Base-by-base conservation (phyloP, 805 yeast species). In the Candida ovalis region DNA sequence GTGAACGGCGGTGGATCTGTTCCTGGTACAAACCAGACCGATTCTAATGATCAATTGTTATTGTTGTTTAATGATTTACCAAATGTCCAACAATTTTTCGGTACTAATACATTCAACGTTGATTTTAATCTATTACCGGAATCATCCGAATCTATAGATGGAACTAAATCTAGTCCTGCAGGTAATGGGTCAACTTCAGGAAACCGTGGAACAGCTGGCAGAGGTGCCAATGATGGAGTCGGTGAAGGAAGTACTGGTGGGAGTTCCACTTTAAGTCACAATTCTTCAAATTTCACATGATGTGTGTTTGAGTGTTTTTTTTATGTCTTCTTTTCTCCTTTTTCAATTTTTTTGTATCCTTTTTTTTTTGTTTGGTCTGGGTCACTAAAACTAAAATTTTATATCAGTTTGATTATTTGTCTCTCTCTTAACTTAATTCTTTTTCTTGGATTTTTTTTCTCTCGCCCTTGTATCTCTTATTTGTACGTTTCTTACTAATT, bases 61-160 rank as follows among this genome's bases (percentile, higher is more conserved):
- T 30, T 49, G n/a, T 22, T 55, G 32, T 53, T 55, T 39, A 53
- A 55, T 30, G 58, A 55, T 27, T 35, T 55, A 10, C 58, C 58
- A 15, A 48, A 49, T 28, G 49, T 55, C 3, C 54, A 53, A 33
- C 57, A 55, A 25, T 55, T 55, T 28, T 53, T 55, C 23, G 47
- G 47, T 22, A 17, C 47, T 2, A 39, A 39, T 30, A 25, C 32
- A 3, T 39, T 44, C 40, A 44, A 44, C 22, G 43, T 44, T n/a
- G 47, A 44, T 39, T 44, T 44, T 27, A 44, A 44, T 25, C 7
- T 35, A 9, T 19, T 44, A 10, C 28, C 36, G n/a, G 40, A 24
- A 7, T 33, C 43, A 13, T 8, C 36, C 24, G 24, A 43, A 35
- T 32, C 15, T 24, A 37, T 36, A 24, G 19, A 28, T 17, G 36